Evolutionary conservation across 2,329 filamentous ascomycete genomes (phyloP).

Genomic region (Cladosporium sp.): DNA sequence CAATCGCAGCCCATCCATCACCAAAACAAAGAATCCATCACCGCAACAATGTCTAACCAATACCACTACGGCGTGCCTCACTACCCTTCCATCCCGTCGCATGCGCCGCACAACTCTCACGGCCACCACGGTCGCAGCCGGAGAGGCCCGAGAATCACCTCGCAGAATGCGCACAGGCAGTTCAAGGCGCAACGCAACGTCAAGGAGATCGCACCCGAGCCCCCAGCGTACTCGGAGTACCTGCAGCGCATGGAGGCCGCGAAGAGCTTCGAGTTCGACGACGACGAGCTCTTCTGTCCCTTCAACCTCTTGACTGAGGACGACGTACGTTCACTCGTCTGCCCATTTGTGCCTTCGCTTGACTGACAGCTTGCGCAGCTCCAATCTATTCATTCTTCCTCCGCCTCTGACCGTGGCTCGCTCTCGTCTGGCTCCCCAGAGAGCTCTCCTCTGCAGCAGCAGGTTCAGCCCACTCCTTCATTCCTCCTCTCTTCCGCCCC

Average conservation of each 20-base stretch:
- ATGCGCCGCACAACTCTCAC: conserved; percentile 61
- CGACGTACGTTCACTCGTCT: conserved; percentile 64
- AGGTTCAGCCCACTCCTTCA: conserved; percentile 68
- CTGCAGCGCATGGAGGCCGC: conserved; percentile 87
- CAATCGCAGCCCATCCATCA: conserved; percentile 16
- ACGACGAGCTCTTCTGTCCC: conserved; percentile 94
- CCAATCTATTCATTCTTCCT: conserved; percentile 80
- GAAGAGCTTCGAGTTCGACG: conserved; percentile 91
- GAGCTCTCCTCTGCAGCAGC: conserved; percentile 85
- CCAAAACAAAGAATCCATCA: conserved; percentile 22
- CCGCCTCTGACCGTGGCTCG: conserved; percentile 88
- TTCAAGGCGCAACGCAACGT: conserved; percentile 75
- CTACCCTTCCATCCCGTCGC: conserved; percentile 53
- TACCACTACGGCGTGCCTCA: conserved; percentile 48
- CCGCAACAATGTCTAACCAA: conserved; percentile 48
- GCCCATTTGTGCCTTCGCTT: conserved; percentile 26
- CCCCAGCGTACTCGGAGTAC: conserved; percentile 74
- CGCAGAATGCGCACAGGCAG: conserved; percentile 84
- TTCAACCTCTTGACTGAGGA: conserved; percentile 82
- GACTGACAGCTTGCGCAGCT: conserved; percentile 58
- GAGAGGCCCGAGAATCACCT: conserved; percentile 75
- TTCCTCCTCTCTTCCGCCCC: conserved; percentile 68
- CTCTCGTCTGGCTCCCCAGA: conserved; percentile 92
- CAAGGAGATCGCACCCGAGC: conserved; percentile 75
- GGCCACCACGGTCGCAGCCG: conserved; percentile 84